Conservation (phyloP, 805 yeast genomes). For the Brettanomyces naardenensis region DNA sequence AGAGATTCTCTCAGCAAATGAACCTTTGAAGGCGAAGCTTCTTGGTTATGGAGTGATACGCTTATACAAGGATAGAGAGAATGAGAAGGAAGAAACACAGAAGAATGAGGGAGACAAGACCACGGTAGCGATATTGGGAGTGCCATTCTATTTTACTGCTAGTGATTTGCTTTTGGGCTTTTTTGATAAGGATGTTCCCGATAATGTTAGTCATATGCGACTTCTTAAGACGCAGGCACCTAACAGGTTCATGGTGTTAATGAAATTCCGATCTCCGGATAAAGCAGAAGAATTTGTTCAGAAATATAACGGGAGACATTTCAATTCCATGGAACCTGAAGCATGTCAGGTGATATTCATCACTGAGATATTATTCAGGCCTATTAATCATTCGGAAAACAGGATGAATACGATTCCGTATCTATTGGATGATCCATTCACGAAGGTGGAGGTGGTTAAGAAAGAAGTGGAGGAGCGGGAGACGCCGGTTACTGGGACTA, state of each 20-base stretch:
- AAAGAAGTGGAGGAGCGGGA: no score
- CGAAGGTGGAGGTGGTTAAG: constrained; percentile 23
- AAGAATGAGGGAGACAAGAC: constrained; percentile 44
- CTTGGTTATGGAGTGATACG: constrained; percentile 71
- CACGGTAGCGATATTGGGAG: constrained; percentile 72
- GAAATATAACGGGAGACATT: constrained; percentile 61
- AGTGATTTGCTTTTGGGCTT: constrained; percentile 70
- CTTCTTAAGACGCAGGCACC: constrained; percentile 58
- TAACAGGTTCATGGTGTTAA: constrained; percentile 65
- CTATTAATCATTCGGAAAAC: constrained; percentile 14
- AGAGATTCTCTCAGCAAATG: constrained; percentile 11
- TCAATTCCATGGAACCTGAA: constrained; percentile 87
- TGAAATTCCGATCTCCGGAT: constrained; percentile 56
- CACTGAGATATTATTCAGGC: constrained; percentile 45
- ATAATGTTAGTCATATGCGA: constrained; percentile 61
- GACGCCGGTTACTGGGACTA: constrained; percentile 4
- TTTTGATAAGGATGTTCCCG: constrained; percentile 54
- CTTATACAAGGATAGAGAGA: constrained; percentile 48
- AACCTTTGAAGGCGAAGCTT: constrained; percentile 52
- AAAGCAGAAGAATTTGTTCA: constrained; percentile 59
- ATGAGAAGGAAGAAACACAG: constrained; percentile 6
- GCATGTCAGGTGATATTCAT: constrained; percentile 69
- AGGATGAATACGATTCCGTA: constrained; percentile 46
- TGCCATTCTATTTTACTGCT: constrained; percentile 82
- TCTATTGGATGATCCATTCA: constrained; percentile 66